A percentile compares a stretch with the other conserved stretches of the same genome.
phyloP scores from a whole-genome alignment of 2,329 filamentous ascomycete genomes.

The Chaetomiaceae sp. region DNA sequence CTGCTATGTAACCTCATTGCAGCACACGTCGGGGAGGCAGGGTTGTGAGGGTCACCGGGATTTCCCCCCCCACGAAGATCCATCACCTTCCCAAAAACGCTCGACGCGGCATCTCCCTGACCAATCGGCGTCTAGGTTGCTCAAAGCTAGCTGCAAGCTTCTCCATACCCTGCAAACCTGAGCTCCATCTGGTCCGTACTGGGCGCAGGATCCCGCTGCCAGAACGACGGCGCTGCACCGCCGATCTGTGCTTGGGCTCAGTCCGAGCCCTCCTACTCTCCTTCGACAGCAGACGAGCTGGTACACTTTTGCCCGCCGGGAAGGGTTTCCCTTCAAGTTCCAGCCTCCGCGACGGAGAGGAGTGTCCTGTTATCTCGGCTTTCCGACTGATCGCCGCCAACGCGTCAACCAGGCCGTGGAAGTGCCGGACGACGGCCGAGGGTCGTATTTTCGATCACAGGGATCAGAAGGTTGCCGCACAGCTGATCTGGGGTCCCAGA shows the following conservation, averaged over 20 bases:
- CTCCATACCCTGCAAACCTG: neutral
- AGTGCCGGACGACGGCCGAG: conserved; percentile 20
- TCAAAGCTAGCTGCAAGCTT: neutral
- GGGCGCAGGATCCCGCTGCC: neutral
- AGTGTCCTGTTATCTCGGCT: conserved; percentile 4
- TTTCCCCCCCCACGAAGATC: neutral
- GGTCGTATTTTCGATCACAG: conserved; percentile 25
- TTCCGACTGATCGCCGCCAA: conserved; percentile 21
- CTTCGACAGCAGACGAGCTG: neutral
- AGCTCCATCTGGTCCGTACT: conserved; percentile 2
- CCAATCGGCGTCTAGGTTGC: conserved; percentile 7
- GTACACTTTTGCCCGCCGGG: neutral
- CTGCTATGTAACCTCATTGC: conserved; percentile 14
- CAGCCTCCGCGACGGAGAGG: neutral
- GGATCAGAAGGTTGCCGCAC: conserved; percentile 24
- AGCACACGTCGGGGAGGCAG: conserved; percentile 5
- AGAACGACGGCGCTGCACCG: neutral
- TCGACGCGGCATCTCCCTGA: conserved; percentile 4
- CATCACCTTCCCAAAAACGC: neutral
- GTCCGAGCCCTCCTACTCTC: neutral
- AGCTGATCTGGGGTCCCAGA: conserved; percentile 27
- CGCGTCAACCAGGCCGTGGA: conserved; percentile 19
- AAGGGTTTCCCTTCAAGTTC: neutral
- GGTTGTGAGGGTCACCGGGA: neutral
- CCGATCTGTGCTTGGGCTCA: conserved; percentile 3